phyloP scores from a whole-genome alignment of 1,139 yeast genomes.

The Diutina catenulata region DNA sequence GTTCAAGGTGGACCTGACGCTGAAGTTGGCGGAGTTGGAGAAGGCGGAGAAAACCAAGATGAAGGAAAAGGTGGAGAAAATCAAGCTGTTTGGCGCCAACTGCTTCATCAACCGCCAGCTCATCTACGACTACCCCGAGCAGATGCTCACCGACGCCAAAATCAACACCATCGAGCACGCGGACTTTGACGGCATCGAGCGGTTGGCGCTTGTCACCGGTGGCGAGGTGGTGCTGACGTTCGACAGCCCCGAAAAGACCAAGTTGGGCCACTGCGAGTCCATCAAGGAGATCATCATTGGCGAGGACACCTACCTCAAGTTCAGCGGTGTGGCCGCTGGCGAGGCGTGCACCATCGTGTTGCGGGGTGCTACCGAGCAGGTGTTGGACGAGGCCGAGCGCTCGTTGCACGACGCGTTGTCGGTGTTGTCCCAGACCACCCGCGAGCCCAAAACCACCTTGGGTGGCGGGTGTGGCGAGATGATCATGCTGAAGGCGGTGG shows the following conservation, averaged over 20 bases:
- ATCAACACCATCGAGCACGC: constrained; percentile 96
- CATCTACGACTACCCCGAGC: constrained; percentile 97
- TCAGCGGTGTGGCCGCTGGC: constrained; percentile 90
- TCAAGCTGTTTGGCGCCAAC: constrained; percentile 70
- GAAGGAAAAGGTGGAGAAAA: constrained; percentile 83
- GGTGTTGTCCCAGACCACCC: constrained; percentile 89
- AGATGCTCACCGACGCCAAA: constrained; percentile 74
- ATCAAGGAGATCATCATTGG: constrained; percentile 93
- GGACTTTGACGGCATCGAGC: constrained; percentile 95
- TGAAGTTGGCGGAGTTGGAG: constrained; percentile 90
- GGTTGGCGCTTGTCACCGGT: constrained; percentile 92
- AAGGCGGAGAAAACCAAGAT: constrained; percentile 91
- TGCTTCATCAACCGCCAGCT: constrained; percentile 92
- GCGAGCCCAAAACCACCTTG: constrained; percentile 85
- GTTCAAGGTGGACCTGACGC: constrained; percentile 90
- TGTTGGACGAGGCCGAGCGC: constrained; percentile 94
- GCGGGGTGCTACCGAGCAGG: constrained; percentile 96
- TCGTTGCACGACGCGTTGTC: constrained; percentile 95
- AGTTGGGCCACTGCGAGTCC: constrained; percentile 76
- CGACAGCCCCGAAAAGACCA: constrained; percentile 80
- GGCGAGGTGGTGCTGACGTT: constrained; percentile 97
- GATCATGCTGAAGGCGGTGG: constrained; percentile 97
- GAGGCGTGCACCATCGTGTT: constrained; percentile 94
- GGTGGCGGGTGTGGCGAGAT: constrained; percentile 99
- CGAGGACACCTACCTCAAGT: constrained; percentile 75